Base-by-base conservation (phyloP, 495 filamentous ascomycete species). In the Hyaloscypha finlandica region DNA sequence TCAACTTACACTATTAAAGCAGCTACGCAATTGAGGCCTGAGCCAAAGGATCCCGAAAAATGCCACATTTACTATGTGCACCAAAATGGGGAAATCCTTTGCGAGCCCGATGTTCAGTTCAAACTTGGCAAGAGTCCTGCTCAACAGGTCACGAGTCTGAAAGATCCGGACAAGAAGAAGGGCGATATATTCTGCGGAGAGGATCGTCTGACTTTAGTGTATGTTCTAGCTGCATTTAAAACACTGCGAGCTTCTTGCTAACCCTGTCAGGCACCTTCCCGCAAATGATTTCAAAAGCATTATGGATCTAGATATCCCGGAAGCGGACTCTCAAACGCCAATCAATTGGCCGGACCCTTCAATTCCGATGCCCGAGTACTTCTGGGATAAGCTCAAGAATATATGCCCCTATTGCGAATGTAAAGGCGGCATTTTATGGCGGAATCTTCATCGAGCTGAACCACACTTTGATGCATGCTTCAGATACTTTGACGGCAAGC, bases 381-480 rank as follows among this genome's bases (percentile, higher is more conserved):
- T 37, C 31, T 11, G n/a, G 31, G 33, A 59, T 16, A 32, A 59
- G 8, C 57, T 59, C 14, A 32, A 59, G 8, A n/a, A 37, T 20
- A 35, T 59, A 8, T 59, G 57, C 31, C 6, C 19, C 14, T 8
- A 59, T 37, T 59, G 57, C 32, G 6, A 59, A 31, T 59, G 57
- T 22, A 59, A 59, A n/a, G n/a, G n/a, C 0, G 57, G 35, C 19
- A 59, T 37, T 16, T 14, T 59, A 8, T 59, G 57, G 57, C 8
- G 33, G 4, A 59, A 59, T 59, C 32, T 59, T n/a, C 6, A 37
- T 37, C 8, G 57, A 9, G 14, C 22, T 16, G 57, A 59, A 6
- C 57, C 8, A 8, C 57, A 59, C 25, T 59, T 59, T 19, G 57
- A 59, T 59, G 30, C 57, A 31, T 59, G 57, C n/a, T 35, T 59